phyloP scores from a whole-genome alignment of 1,139 yeast genomes.

The Hansenula lynferdii region DNA sequence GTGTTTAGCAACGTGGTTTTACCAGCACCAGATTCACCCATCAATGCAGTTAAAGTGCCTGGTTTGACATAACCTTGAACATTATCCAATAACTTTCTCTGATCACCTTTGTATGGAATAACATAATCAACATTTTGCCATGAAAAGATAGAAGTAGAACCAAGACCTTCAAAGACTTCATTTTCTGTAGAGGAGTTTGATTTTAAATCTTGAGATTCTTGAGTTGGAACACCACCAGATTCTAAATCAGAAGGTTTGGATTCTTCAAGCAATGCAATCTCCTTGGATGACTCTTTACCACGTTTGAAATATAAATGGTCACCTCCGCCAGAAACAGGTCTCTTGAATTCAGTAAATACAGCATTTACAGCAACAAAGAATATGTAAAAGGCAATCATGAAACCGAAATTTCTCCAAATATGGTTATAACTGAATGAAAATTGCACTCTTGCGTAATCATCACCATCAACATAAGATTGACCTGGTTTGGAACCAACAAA shows the following conservation, averaged over 20 bases:
- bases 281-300: constrained; percentile 9
- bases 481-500: constrained; percentile 40
- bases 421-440: constrained; percentile 35
- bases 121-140: constrained; percentile 39
- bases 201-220: too few relatives aligned
- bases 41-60: constrained; percentile 55
- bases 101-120: constrained; percentile 29
- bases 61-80: constrained; percentile 55
- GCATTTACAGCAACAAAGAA: constrained; percentile 33
- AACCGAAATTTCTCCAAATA: constrained; percentile 48
- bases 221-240: constrained; percentile 2
- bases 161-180: constrained; percentile 9
- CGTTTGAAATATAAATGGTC: constrained; percentile 36
- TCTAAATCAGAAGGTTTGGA: constrained; percentile 11
- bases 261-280: neutral
- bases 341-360: constrained; percentile 33
- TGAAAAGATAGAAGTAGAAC: constrained; percentile 25
- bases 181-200: constrained; percentile 13
- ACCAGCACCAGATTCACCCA: constrained; percentile 77
- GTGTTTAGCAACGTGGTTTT: constrained; percentile 60
- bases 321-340: constrained; percentile 34
- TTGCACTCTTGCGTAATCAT: constrained; percentile 32
- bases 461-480: constrained; percentile 38
- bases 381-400: constrained; percentile 34
- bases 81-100: constrained; percentile 38